These are phyloP conservation scores for Annona cherimola DNA, from an alignment of 164 flowering plant genomes.

Conservation along the genomic window DNA sequence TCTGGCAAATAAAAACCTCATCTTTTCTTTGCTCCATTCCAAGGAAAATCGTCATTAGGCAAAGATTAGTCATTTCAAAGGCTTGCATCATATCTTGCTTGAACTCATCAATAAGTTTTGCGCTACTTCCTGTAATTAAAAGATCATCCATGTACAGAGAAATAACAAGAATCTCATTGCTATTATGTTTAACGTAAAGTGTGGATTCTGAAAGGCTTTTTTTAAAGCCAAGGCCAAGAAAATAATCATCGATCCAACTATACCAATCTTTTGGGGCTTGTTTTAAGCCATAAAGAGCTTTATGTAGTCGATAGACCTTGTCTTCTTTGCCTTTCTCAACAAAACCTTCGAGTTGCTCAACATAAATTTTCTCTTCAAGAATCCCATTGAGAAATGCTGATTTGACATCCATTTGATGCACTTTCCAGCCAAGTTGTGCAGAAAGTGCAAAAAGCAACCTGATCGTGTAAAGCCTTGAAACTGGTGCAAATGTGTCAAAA, in stretches of 20 bases:
- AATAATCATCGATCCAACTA: not conserved
- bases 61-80: not conserved
- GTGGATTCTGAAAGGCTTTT: not conserved
- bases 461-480: not conserved
- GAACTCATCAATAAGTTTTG: not conserved
- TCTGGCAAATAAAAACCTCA: not conserved
- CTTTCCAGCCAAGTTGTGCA: not conserved
- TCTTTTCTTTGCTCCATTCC: not conserved
- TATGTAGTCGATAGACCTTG: not conserved
- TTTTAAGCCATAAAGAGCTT: not conserved
- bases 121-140: not conserved
- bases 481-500: not conserved
- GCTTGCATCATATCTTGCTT: not conserved
- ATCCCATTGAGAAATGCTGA: not conserved
- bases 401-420: not conserved
- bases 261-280: not conserved
- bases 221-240: not conserved
- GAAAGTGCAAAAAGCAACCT: not conserved
- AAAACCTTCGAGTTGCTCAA: not conserved
- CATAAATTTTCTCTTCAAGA: not conserved
- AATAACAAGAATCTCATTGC: not conserved
- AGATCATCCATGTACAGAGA: not conserved
- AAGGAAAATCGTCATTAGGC: not conserved
- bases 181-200: not conserved
- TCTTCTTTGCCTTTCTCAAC: conserved; percentile 3